Conservation (phyloP, 305 asterid species). For the Solanum chacoense region DNA sequence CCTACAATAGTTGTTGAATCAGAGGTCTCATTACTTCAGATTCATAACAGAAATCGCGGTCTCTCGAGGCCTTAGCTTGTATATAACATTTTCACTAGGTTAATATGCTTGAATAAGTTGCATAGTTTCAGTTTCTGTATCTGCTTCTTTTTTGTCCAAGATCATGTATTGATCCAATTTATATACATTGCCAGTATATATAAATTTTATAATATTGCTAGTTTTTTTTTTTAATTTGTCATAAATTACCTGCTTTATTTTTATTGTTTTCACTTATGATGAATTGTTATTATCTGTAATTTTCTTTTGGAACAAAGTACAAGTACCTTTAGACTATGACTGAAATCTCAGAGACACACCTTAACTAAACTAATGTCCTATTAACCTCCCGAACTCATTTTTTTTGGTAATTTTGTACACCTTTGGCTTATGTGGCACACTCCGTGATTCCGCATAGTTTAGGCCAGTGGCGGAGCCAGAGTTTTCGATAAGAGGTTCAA, state of each 20-base stretch:
- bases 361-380: no score
- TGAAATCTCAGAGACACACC: no score
- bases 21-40: conserved; percentile 2
- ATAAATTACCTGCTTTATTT: neutral
- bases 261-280: neutral
- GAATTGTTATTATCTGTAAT: neutral
- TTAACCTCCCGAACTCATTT: no score
- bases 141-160: neutral
- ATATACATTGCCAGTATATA: neutral
- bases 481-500: no score
- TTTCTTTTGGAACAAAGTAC: neutral
- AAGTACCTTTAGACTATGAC: no score
- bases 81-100: neutral
- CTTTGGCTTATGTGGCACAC: no score
- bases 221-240: neutral
- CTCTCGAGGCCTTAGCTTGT: neutral
- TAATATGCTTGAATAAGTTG: neutral
- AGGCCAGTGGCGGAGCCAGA: no score
- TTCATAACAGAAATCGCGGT: neutral
- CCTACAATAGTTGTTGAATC: neutral
- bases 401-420: no score
- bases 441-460: no score
- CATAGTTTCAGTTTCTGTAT: neutral
- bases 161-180: neutral
- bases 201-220: neutral